A percentile compares a stretch with the other conserved stretches of the same genome.
These are phyloP conservation scores for Rhizophagus clarus DNA, from an alignment of 192 early-diverging fungal genomes.

Conservation along the genomic window DNA sequence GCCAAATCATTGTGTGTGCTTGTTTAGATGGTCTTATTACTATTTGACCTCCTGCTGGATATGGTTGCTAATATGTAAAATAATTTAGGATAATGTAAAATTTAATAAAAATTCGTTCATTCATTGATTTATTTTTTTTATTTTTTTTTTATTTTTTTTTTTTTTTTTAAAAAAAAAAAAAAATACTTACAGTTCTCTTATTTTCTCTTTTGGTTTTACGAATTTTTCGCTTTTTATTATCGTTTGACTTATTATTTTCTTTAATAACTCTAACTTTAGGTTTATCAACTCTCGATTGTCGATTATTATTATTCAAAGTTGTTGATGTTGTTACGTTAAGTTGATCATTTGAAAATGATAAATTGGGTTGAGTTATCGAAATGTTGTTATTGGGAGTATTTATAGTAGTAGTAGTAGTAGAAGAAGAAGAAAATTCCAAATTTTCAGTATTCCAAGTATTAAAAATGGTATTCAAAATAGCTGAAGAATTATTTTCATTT, in stretches of 20 bases:
- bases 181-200: background rate
- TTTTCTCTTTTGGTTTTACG: background rate
- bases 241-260: background rate
- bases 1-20: background rate
- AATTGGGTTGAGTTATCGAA: background rate
- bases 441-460: background rate
- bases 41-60: background rate
- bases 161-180: background rate
- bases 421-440: background rate
- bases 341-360: background rate
- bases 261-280: background rate
- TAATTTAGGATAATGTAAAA: too few relatives aligned
- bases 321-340: too few relatives aligned
- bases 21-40: background rate
- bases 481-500: too few relatives aligned
- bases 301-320: too few relatives aligned
- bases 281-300: background rate
- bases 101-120: too few relatives aligned
- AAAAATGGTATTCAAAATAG: background rate
- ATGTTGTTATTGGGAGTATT: too few relatives aligned
- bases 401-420: background rate
- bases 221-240: background rate
- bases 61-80: background rate
- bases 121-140: too few relatives aligned
- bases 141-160: too few relatives aligned